These are phyloP conservation scores for Cochlearia excelsa DNA, from an alignment of 345 rosid species.

Conservation along the genomic window DNA sequence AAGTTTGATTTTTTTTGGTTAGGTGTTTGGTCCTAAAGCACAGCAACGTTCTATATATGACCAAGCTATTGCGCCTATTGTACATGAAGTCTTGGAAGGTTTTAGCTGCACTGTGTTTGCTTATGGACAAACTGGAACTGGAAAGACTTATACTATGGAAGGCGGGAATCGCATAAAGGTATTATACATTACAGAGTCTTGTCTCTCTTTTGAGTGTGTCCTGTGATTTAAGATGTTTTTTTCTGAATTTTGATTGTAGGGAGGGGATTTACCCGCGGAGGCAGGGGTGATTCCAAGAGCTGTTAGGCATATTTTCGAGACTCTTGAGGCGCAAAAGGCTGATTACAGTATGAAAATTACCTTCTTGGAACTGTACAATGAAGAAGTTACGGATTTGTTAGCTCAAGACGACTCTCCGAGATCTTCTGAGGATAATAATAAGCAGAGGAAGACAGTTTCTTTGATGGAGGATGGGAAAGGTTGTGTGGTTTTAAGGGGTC, in stretches of 20 bases:
- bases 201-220: not conserved
- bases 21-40: slow-evolving; percentile 96
- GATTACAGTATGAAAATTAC: slow-evolving; percentile 92
- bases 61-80: slow-evolving; percentile 80
- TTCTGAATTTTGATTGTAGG: slow-evolving; percentile 38
- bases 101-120: slow-evolving; percentile 95
- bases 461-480: slow-evolving; percentile 94
- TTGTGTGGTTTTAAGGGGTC: slow-evolving; percentile 83
- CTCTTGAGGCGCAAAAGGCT: slow-evolving; percentile 79
- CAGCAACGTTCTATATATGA: slow-evolving; percentile 93
- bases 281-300: slow-evolving; percentile 96
- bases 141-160: slow-evolving; percentile 94
- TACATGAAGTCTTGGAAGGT: slow-evolving; percentile 88
- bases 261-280: slow-evolving; percentile 85
- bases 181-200: not conserved
- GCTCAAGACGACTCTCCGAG: slow-evolving; percentile 69
- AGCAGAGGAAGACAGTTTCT: slow-evolving; percentile 76
- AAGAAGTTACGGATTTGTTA: slow-evolving; percentile 80
- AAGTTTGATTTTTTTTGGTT: not conserved
- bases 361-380: slow-evolving; percentile 88
- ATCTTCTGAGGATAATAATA: slow-evolving; percentile 47
- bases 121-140: slow-evolving; percentile 89
- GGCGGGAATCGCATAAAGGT: slow-evolving; percentile 95
- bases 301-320: slow-evolving; percentile 78
- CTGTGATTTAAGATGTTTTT: slow-evolving; percentile 2